Conservation (phyloP, 2,329 filamentous ascomycete species). For the Colletotrichum salicis region DNA sequence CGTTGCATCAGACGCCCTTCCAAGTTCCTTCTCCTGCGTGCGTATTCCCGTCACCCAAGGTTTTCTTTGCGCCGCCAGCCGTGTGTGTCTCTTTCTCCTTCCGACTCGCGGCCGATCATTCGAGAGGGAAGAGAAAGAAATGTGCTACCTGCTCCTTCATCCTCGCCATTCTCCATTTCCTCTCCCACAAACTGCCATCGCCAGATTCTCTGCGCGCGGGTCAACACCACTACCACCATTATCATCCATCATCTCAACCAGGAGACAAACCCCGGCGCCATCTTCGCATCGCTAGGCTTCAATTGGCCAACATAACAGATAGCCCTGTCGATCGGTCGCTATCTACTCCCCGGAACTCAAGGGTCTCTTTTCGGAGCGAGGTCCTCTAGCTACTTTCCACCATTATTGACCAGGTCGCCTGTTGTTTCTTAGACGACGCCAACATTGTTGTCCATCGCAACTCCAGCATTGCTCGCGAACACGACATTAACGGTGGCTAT, state of each 20-base stretch:
- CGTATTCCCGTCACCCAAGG: neutral
- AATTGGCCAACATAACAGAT: slow-evolving; percentile 8
- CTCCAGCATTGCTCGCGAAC: neutral
- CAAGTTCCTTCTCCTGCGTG: neutral
- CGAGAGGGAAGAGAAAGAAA: slow-evolving; percentile 3
- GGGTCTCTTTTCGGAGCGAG: neutral
- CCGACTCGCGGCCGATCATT: slow-evolving; percentile 3
- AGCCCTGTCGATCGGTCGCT: slow-evolving; percentile 16
- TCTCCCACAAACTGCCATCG: neutral
- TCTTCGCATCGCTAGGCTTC: neutral
- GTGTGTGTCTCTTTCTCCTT: neutral
- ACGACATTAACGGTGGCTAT: neutral
- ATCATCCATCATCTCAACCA: neutral
- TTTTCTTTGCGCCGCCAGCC: neutral
- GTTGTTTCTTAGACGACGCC: slow-evolving; percentile 6
- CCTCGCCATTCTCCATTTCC: neutral
- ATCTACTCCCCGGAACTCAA: neutral
- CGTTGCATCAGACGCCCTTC: slow-evolving; percentile 22
- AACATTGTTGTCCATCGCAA: neutral
- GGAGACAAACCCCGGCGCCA: neutral
- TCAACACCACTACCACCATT: neutral
- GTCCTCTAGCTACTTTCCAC: neutral
- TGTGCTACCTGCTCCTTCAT: slow-evolving; percentile 15
- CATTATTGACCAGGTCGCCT: neutral
- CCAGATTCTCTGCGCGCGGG: neutral